Percentiles rank a stretch among this genome's conserved stretches.
These are phyloP conservation scores for Dryadomyces quercivorus DNA, from an alignment of 2,329 filamentous ascomycete genomes.

Conservation along the genomic window DNA sequence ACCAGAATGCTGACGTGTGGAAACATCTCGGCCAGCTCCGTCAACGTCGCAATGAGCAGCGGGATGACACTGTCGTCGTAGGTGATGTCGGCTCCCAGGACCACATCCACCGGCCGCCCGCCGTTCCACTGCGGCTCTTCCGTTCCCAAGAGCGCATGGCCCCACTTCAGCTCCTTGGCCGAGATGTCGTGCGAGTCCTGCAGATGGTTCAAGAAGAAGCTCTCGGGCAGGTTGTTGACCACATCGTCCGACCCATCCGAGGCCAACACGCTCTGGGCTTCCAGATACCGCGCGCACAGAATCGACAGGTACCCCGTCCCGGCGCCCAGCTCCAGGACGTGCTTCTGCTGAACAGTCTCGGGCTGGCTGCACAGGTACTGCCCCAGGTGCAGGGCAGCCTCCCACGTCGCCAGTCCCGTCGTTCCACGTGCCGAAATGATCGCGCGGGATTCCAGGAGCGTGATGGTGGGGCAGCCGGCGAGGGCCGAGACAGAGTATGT, in stretches of 20 bases:
- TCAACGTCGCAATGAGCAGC: slow-evolving; percentile 45
- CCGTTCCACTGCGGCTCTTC: slow-evolving; percentile 30
- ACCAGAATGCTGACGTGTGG: slow-evolving; percentile 46
- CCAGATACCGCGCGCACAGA: slow-evolving; percentile 56
- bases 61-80: slow-evolving; percentile 57
- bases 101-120: slow-evolving; percentile 36
- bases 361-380: slow-evolving; percentile 47
- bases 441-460: slow-evolving; percentile 55
- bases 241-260: slow-evolving; percentile 68
- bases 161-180: slow-evolving; percentile 52
- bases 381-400: slow-evolving; percentile 63
- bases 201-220: slow-evolving; percentile 55
- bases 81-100: slow-evolving; percentile 68
- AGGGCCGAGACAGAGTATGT: background rate
- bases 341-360: slow-evolving; percentile 36
- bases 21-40: slow-evolving; percentile 37
- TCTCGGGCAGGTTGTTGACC: slow-evolving; percentile 53
- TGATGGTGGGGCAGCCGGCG: slow-evolving; percentile 27
- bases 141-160: slow-evolving; percentile 42
- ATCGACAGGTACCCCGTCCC: slow-evolving; percentile 68
- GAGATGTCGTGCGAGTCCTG: slow-evolving; percentile 23
- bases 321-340: slow-evolving; percentile 59
- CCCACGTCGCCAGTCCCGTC: slow-evolving; percentile 71
- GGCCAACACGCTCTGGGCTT: slow-evolving; percentile 41
- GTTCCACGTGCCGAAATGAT: slow-evolving; percentile 61